Evolutionary conservation across 768 basidiomycete genomes (phyloP).

Genomic region (Boletus huronensis): DNA sequence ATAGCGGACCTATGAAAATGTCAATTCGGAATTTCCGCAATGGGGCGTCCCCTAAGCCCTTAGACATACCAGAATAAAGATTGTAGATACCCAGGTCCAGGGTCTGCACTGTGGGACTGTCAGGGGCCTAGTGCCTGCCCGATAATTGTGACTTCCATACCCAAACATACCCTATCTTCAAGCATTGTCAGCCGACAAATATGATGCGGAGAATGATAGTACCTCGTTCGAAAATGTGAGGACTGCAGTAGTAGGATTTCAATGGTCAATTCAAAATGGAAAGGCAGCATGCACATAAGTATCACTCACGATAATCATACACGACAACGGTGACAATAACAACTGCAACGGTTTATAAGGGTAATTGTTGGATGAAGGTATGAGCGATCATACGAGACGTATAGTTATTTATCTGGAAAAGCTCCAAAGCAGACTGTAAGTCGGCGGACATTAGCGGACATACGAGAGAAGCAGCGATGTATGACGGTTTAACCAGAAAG

Average conservation of each 20-base stretch:
- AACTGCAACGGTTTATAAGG: neutral
- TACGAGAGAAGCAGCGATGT: neutral
- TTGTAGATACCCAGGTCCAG: constrained; percentile 3
- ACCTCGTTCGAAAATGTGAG: constrained; percentile 8
- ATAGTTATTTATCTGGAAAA: neutral
- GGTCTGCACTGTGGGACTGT: neutral
- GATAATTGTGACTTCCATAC: neutral
- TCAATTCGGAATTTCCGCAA: neutral
- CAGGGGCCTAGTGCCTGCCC: neutral
- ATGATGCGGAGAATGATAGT: neutral
- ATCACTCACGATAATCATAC: constrained; percentile 11
- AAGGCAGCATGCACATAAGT: neutral
- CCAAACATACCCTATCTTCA: constrained; percentile 13
- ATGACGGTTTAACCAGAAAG: neutral
- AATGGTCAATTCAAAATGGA: neutral
- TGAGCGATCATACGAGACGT: neutral
- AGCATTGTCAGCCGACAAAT: neutral
- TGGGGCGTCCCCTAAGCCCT: too few relatives aligned
- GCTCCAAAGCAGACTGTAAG: neutral
- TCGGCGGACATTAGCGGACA: constrained; percentile 4
- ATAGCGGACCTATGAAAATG: neutral
- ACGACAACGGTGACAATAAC: neutral
- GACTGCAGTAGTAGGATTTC: neutral
- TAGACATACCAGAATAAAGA: neutral
- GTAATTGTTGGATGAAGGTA: neutral